Base-by-base conservation (phyloP, 495 filamentous ascomycete genomes). In the Neurospora hispaniola region DNA sequence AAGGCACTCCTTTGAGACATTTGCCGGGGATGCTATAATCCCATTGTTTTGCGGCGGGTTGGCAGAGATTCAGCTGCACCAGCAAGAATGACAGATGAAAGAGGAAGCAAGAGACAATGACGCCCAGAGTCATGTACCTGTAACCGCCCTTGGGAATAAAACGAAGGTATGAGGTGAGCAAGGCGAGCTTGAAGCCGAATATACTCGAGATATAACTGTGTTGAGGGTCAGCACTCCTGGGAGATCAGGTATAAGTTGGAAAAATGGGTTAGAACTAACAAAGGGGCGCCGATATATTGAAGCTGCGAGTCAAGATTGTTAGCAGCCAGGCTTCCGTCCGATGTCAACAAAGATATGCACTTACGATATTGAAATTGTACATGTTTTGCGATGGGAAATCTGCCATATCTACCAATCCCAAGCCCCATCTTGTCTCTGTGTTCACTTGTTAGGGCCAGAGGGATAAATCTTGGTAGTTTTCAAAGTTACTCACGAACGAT, bases 101-200 rank as follows among this genome's bases (percentile, higher is more conserved):
- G 44, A 82, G 39, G 27, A 74, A 71, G 73, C 78, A 81, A 4
- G 78, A 72, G 5, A 81, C 74, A 68, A 84, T 80, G 41, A 83
- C 76, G 11, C 54, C 75, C 41, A 81, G 78, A 3, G 84, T 79
- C 1, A 76, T 72, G 16, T 77, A 71, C 31, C 81, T 79, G 75
- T 86, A 87, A 27, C 71, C 66, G 20, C 80, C 79, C 39, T 82
- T 78, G 8, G 85, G 83, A 1, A 83, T 80, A 70, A 88, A 85
- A 40, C 86, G 84, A 7, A 85, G 76, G 72, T 88, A 88, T 5
- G 83, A 85, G 20, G 82, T 72, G 16, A 88, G 76, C 16, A 88
- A 76, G 43, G 84, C 83, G 20, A 86, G 76, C 71, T 89, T 89
- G 79, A 88, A 89, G 5, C 84, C 83, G 38, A 88, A 80, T 20